These are phyloP conservation scores for Chytriomyces sp. DNA, from an alignment of 192 early-diverging fungal genomes.

Conservation along the genomic window DNA sequence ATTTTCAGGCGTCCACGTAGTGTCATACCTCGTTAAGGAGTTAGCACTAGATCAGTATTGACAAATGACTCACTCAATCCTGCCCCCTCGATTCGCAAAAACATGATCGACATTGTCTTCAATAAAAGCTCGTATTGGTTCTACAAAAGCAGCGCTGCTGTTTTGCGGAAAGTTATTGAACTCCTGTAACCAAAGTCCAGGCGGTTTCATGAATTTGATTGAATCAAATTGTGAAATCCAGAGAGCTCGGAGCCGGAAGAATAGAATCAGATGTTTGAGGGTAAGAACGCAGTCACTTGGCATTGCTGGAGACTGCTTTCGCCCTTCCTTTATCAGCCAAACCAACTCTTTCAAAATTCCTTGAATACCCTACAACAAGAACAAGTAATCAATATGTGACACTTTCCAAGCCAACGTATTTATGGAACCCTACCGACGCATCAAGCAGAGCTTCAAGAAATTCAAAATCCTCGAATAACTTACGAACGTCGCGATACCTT, in stretches of 20 bases:
- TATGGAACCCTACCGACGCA: constrained; percentile 6
- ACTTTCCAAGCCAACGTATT: not conserved
- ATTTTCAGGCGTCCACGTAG: constrained; percentile 16
- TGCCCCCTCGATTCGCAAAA: not conserved
- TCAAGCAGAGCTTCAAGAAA: constrained; percentile 32
- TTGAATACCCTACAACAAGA: constrained; percentile 18
- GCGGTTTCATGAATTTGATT: not conserved
- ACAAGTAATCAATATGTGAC: too few relatives aligned
- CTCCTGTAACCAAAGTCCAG: constrained; percentile 35
- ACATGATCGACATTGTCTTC: constrained; percentile 17
- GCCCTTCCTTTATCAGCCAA: constrained; percentile 23
- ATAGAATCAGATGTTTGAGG: constrained; percentile 22
- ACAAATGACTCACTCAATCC: constrained; percentile 23
- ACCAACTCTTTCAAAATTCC: constrained; percentile 17
- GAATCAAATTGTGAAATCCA: constrained; percentile 24
- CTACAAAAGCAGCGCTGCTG: constrained; percentile 19
- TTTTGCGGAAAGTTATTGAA: constrained; percentile 27
- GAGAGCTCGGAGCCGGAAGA: constrained; percentile 16
- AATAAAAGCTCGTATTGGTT: constrained; percentile 15
- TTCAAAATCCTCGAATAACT: constrained; percentile 28
- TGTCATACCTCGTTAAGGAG: constrained; percentile 15
- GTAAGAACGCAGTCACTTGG: constrained; percentile 7
- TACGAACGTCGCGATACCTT: constrained; percentile 12
- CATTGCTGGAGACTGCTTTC: constrained; percentile 15
- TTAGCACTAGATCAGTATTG: not conserved